These are phyloP conservation scores for Aspergillus quadrilineatus DNA, from an alignment of 2,329 filamentous ascomycete species.

Conservation along the genomic window DNA sequence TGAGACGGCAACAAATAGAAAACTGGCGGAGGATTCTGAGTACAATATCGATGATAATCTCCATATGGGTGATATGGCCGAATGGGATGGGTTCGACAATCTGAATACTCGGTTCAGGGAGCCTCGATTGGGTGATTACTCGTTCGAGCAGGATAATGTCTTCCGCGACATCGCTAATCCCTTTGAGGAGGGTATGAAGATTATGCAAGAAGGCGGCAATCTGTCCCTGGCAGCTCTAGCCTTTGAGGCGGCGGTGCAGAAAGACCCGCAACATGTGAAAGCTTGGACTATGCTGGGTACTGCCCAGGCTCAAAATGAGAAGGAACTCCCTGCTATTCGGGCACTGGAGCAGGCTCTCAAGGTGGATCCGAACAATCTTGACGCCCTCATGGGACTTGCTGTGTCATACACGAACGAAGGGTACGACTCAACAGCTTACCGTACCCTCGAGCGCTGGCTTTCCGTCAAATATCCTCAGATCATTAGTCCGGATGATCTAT, in stretches of 20 bases:
- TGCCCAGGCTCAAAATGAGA: constrained; percentile 96
- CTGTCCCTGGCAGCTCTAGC: constrained; percentile 88
- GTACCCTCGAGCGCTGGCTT: constrained; percentile 93
- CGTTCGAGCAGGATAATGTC: constrained; percentile 92
- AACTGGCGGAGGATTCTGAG: constrained; percentile 65
- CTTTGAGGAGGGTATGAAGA: constrained; percentile 88
- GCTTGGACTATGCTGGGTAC: constrained; percentile 92
- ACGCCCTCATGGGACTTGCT: constrained; percentile 89
- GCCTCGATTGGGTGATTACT: constrained; percentile 80
- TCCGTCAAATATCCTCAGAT: constrained; percentile 90
- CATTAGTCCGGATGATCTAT: constrained; percentile 69
- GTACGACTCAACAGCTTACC: constrained; percentile 94
- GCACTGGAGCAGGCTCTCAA: constrained; percentile 89
- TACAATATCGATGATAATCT: constrained; percentile 48
- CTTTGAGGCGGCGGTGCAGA: constrained; percentile 93
- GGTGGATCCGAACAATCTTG: constrained; percentile 79
- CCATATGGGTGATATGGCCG: constrained; percentile 70
- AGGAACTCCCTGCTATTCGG: constrained; percentile 92
- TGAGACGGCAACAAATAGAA: constrained; percentile 46
- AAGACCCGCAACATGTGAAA: constrained; percentile 80
- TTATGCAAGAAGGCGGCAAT: constrained; percentile 91
- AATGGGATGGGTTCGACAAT: constrained; percentile 75
- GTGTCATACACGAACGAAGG: constrained; percentile 99
- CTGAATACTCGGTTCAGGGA: constrained; percentile 69
- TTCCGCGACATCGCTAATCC: constrained; percentile 79